Evolutionary conservation across 768 basidiomycete species (phyloP).

Genomic region (Favolaschia claudopus): DNA sequence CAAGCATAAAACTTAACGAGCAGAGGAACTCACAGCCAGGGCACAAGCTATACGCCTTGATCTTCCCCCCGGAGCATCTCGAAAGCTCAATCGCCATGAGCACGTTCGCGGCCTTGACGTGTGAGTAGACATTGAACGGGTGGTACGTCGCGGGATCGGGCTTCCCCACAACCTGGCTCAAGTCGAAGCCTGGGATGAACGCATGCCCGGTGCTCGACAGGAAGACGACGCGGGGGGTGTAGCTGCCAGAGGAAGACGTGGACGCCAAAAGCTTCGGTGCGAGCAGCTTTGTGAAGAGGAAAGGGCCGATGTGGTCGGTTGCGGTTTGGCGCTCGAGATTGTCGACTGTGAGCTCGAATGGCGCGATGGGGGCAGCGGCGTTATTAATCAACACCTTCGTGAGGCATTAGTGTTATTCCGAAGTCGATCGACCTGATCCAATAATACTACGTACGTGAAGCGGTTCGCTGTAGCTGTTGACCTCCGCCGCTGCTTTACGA

Average conservation of each 20-base stretch:
- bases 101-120: neutral
- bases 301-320: neutral
- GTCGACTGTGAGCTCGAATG: constrained; percentile 2
- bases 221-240: neutral
- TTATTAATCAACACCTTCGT: constrained; percentile 3
- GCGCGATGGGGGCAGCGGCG: neutral
- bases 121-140: neutral
- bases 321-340: constrained; percentile 3
- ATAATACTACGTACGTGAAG: neutral
- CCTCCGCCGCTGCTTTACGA: constrained; percentile 3
- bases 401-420: too few relatives aligned
- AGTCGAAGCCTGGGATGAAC: neutral
- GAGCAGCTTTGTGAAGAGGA: neutral
- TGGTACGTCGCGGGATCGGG: neutral
- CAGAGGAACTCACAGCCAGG: neutral
- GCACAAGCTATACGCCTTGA: constrained; percentile 1
- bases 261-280: neutral
- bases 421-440: neutral
- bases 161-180: neutral
- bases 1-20: too few relatives aligned
- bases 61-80: neutral
- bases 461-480: neutral
- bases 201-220: neutral
- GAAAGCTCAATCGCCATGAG: neutral
- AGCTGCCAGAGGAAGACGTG: neutral